phyloP scores from a whole-genome alignment of 2,329 filamentous ascomycete genomes.

The Epicoccum nigrum region DNA sequence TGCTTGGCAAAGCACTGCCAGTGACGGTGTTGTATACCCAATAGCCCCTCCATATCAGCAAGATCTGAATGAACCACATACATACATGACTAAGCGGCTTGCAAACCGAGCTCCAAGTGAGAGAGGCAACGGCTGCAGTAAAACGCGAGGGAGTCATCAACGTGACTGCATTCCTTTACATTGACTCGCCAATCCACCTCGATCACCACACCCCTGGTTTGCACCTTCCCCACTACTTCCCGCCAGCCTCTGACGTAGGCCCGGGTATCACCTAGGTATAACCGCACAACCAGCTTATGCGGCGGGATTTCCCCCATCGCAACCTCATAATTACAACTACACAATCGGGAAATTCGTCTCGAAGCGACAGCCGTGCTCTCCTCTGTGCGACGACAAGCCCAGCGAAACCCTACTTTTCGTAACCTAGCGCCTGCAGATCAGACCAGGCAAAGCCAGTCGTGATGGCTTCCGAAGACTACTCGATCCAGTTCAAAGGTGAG shows the following conservation, averaged over 20 bases:
- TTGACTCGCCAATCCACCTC: background rate
- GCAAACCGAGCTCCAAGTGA: too few species aligned
- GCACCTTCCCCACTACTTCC: background rate
- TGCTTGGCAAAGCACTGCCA: too few species aligned
- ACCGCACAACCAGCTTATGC: background rate
- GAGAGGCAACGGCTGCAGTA: too few species aligned
- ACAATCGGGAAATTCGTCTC: background rate
- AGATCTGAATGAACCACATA: too few species aligned
- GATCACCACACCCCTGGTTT: background rate
- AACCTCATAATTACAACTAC: slow-evolving; percentile 9
- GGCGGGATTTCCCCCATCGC: background rate
- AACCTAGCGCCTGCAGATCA: background rate
- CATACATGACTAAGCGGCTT: too few species aligned
- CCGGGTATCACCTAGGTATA: slow-evolving; percentile 6
- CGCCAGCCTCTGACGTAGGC: slow-evolving; percentile 9
- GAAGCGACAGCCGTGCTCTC: too few species aligned
- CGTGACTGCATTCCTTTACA: too few species aligned
- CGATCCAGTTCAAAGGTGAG: slow-evolving; percentile 12
- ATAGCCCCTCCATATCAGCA: too few species aligned
- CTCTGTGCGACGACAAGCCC: background rate
- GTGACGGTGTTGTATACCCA: background rate
- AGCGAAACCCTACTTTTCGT: background rate
- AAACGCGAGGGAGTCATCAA: too few species aligned
- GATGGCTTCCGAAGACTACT: slow-evolving; percentile 1
- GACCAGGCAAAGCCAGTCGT: background rate